Evolutionary conservation across 2,329 filamentous ascomycete species (phyloP), one percentile per base, ranked within the genome.

Genomic region (Diaporthe amygdali): DNA sequence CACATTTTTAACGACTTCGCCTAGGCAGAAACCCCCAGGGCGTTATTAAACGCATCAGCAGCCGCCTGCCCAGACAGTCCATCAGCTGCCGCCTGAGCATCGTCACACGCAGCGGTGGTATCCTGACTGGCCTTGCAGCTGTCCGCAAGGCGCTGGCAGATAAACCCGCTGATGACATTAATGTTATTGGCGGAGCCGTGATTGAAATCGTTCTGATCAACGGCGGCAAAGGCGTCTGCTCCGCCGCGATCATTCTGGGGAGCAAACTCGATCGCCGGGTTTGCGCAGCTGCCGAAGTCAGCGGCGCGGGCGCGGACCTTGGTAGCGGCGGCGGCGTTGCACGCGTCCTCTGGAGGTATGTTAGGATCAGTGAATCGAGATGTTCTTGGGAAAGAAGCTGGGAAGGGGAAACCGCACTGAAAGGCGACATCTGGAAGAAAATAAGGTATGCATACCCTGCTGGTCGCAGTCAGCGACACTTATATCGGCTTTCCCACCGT

Each of bases 261-360:
- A 39, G 83, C 84, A 78, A 89, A 89, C 66, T 81, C 76, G 76
- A 89, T 85, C 70, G 83, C 82, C 10, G 86, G 83, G 74, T 84
- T 81, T 67, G 80, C 77, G 81, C 86, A 88, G 71, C 74, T 76
- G 66, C 86, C 86, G n/a, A 87, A 83, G 76, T 84, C 81, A 49
- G 79, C 74, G 6, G 74, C 76, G 32, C 75, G 74, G 64, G 71
- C 55, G 75, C 76, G 30, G 47, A 17, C 0, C 10, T 49, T 49
- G 12, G 9, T 27, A 14, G 74, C 41, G 69, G 74, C 63, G 64
- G 74, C 61, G 68, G 76, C 71, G 69, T 76, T 76, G 79, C 84
- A 86, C 49, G 77, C 69, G 30, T 78, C 41, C 77, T 84, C 78
- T 68, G 17, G 46, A n/a, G 25, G 25, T 25, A 14, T n/a, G 12